Conservation (phyloP, 2,329 filamentous ascomycete genomes). For the Ophiognomonia clavigignenti-juglandacearum region DNA sequence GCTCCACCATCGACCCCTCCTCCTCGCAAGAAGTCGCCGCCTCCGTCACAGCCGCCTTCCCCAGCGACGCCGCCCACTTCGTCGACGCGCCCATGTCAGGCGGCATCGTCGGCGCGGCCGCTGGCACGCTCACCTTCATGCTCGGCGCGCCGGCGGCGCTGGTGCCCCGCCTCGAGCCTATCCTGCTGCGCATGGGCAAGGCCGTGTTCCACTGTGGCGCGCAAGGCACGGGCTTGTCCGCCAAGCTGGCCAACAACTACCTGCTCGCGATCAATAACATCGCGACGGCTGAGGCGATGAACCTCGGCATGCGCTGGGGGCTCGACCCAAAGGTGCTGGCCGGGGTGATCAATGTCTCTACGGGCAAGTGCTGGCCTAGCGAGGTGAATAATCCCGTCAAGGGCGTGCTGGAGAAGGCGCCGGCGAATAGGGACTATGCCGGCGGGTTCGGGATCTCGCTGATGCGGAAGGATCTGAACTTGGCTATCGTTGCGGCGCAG, state of each 20-base stretch:
- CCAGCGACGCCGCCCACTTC: slow-evolving; percentile 67
- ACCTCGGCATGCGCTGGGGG: slow-evolving; percentile 57
- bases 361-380: slow-evolving; percentile 92
- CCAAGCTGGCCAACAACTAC: slow-evolving; percentile 97
- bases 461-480: slow-evolving; percentile 75
- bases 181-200: slow-evolving; percentile 79
- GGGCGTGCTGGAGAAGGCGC: slow-evolving; percentile 72
- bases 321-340: slow-evolving; percentile 63
- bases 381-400: slow-evolving; percentile 94
- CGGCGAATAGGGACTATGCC: slow-evolving; percentile 69
- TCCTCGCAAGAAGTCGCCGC: slow-evolving; percentile 76
- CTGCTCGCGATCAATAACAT: slow-evolving; percentile 91
- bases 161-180: slow-evolving; percentile 59
- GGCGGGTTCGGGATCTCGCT: slow-evolving; percentile 73
- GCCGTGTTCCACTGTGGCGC: slow-evolving; percentile 80
- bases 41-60: slow-evolving; percentile 48
- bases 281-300: slow-evolving; percentile 62
- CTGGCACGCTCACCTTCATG: slow-evolving; percentile 93
- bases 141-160: slow-evolving; percentile 64
- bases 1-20: slow-evolving; percentile 90
- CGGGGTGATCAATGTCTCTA: slow-evolving; percentile 86
- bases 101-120: slow-evolving; percentile 84
- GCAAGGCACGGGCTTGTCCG: slow-evolving; percentile 81
- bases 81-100: slow-evolving; percentile 97
- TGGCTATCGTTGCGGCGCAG: slow-evolving; percentile 67